phyloP scores from a whole-genome alignment of 129 eudicot genomes.

The Smallanthus sonchifolius region DNA sequence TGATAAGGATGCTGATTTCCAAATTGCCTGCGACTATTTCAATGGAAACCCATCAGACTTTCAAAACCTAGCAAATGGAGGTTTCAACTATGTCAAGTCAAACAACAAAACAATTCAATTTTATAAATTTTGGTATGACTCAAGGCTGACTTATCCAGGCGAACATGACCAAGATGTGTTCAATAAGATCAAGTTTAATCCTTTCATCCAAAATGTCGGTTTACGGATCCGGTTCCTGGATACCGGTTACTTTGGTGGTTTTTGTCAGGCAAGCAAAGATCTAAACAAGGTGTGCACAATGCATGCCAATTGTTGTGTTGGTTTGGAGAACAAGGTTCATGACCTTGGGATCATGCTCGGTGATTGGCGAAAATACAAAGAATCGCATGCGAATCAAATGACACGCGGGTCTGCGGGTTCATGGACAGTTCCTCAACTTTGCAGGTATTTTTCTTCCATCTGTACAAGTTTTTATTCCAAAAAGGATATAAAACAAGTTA shows the following conservation, averaged over 20 bases:
- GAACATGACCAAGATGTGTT: constrained; percentile 69
- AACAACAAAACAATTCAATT: constrained; percentile 50
- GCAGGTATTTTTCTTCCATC: constrained; percentile 28
- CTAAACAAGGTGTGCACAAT: constrained; percentile 69
- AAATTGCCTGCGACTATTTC: constrained; percentile 62
- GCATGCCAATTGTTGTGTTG: constrained; percentile 88
- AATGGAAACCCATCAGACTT: constrained; percentile 40
- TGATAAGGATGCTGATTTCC: constrained; percentile 49
- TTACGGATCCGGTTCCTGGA: constrained; percentile 54
- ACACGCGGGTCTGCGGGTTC: neutral
- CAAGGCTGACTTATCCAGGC: constrained; percentile 44
- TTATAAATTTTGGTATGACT: constrained; percentile 65
- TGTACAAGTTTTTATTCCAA: neutral
- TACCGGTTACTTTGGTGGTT: constrained; percentile 70
- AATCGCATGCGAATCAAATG: constrained; percentile 9
- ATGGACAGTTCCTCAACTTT: constrained; percentile 49
- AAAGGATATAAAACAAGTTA: no score
- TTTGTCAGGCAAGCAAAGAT: constrained; percentile 60
- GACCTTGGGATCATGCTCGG: constrained; percentile 56
- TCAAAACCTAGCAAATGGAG: constrained; percentile 59
- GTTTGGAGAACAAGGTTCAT: constrained; percentile 59
- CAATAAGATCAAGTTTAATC: constrained; percentile 47
- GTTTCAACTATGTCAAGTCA: constrained; percentile 59
- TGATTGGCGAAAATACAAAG: constrained; percentile 54
- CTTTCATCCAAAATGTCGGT: no score